A percentile compares a stretch with the other conserved stretches of the same genome.
These are phyloP conservation scores for Barnettozyma sucrosica DNA, from an alignment of 805 yeast genomes.

Conservation along the genomic window DNA sequence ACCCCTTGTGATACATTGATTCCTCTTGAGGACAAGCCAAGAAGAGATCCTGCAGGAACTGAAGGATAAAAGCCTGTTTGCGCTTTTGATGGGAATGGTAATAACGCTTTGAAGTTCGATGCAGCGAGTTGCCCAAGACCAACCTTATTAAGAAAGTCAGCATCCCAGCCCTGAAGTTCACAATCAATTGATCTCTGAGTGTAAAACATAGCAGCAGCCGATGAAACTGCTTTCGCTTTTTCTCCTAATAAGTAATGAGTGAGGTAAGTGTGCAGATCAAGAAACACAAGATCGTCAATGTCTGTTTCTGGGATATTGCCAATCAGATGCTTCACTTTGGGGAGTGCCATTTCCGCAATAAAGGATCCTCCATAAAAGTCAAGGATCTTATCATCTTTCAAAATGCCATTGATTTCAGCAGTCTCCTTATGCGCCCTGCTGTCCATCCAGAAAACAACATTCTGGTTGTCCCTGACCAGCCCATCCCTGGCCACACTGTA, in stretches of 20 bases:
- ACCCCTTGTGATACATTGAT: slow-evolving; percentile 40
- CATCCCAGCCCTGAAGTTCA: slow-evolving; percentile 49
- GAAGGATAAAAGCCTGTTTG: slow-evolving; percentile 1
- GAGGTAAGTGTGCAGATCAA: slow-evolving; percentile 47
- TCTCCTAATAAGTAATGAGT: slow-evolving; percentile 14
- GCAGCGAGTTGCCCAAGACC: slow-evolving; percentile 17
- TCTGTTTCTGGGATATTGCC: slow-evolving; percentile 21
- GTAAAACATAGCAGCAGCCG: slow-evolving; percentile 3
- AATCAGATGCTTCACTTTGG: slow-evolving; percentile 40
- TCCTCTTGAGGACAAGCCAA: slow-evolving; percentile 15
- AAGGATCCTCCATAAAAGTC: slow-evolving; percentile 37
- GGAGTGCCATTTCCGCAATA: slow-evolving; percentile 54
- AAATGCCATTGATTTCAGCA: slow-evolving; percentile 12
- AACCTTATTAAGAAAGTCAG: slow-evolving; percentile 20
- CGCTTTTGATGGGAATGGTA: slow-evolving; percentile 18
- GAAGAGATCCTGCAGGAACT: slow-evolving; percentile 29
- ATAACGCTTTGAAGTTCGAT: slow-evolving; percentile 26
- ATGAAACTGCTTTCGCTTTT: slow-evolving; percentile 7
- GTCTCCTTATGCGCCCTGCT: slow-evolving; percentile 36
- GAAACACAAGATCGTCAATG: slow-evolving; percentile 30
- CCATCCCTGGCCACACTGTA: slow-evolving; percentile 28
- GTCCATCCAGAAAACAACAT: slow-evolving; percentile 60
- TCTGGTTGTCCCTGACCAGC: slow-evolving; percentile 26
- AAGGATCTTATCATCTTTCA: slow-evolving; percentile 18
- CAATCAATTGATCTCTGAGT: slow-evolving; percentile 47